Conservation (phyloP, 768 basidiomycete species). For the Phaeolepiota aurea region DNA sequence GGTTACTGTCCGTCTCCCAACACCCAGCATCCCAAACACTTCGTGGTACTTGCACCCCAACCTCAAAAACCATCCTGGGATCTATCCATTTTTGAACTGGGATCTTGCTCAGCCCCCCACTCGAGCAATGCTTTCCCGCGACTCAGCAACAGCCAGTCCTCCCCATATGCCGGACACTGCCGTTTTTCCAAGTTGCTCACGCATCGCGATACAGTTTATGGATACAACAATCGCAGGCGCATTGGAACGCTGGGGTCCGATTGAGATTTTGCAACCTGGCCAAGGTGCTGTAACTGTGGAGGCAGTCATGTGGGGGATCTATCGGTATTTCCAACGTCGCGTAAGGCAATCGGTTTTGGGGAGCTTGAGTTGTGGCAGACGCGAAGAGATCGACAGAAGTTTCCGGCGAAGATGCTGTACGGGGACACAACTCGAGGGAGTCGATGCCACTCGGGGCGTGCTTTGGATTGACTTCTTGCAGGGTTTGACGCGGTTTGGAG, state of each 20-base stretch:
- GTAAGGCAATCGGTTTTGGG: background rate
- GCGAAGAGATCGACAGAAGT: background rate
- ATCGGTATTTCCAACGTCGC: background rate
- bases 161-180: background rate
- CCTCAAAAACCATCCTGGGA: too few relatives aligned
- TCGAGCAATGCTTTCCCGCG: background rate
- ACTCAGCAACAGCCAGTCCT: background rate
- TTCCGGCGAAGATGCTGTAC: background rate
- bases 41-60: too few relatives aligned
- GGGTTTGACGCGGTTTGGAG: background rate
- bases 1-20: too few relatives aligned
- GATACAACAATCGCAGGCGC: background rate
- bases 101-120: background rate
- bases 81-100: background rate
- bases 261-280: background rate
- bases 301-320: background rate
- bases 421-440: background rate
- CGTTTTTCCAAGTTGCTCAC: background rate
- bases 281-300: background rate
- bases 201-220: background rate
- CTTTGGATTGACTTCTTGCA: background rate
- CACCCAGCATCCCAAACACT: too few relatives aligned
- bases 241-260: background rate
- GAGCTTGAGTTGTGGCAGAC: background rate
- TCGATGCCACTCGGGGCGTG: background rate